Evolutionary conservation across 306 rosid genomes (phyloP).

Genomic region (Inga laurina): DNA sequence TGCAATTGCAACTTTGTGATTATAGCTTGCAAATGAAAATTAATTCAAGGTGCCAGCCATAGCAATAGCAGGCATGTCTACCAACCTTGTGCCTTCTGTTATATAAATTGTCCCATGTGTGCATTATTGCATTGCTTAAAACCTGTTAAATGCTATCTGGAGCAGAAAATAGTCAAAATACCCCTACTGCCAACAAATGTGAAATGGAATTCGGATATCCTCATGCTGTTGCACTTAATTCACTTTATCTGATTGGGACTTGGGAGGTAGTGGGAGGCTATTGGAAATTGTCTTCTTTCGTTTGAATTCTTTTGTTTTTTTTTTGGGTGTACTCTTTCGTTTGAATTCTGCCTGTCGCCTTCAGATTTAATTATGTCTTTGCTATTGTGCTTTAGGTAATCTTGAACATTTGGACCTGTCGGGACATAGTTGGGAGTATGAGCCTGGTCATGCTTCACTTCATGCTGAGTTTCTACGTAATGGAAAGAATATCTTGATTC

Average conservation of each 20-base stretch:
- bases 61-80: neutral
- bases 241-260: neutral
- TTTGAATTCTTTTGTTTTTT: too few relatives aligned
- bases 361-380: conserved; percentile 15
- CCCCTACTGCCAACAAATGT: neutral
- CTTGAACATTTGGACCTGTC: conserved; percentile 68
- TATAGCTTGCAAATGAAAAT: neutral
- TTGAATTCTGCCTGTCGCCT: neutral
- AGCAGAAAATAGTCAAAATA: neutral
- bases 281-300: neutral
- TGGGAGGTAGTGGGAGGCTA: neutral
- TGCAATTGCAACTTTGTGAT: neutral
- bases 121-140: neutral
- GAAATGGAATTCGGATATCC: neutral
- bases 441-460: conserved; percentile 42
- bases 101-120: neutral
- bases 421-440: conserved; percentile 61
- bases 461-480: conserved; percentile 43
- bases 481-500: conserved; percentile 50
- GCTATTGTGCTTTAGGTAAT: conserved; percentile 56
- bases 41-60: neutral
- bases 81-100: neutral
- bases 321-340: too few relatives aligned
- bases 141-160: neutral
- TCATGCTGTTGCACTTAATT: neutral